Percentiles rank a stretch among this genome's conserved stretches.
Conservation (phyloP, 495 filamentous ascomycete species). For the Trichocladium uniseriatum region DNA sequence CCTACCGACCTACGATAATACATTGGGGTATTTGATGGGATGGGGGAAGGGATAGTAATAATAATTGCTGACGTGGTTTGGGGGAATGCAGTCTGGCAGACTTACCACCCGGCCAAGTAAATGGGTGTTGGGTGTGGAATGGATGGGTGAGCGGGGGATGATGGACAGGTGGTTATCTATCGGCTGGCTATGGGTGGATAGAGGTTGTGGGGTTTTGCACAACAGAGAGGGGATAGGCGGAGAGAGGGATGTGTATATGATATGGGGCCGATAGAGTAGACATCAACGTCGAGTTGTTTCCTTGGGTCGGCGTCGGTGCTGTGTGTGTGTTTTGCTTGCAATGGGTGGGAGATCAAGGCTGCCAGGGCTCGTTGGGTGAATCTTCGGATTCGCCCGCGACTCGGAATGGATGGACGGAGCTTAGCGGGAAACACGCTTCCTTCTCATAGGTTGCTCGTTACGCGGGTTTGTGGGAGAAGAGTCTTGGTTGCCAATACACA, state of each 20-base stretch:
- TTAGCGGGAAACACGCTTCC: too few relatives aligned
- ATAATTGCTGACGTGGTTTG: conserved; percentile 1
- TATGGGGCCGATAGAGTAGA: conserved; percentile 20
- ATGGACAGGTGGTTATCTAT: background rate
- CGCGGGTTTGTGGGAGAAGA: too few relatives aligned
- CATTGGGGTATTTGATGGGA: background rate
- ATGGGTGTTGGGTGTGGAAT: background rate
- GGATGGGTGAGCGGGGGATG: background rate
- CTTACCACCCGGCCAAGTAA: conserved; percentile 50
- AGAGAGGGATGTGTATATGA: conserved; percentile 21
- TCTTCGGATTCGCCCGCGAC: too few relatives aligned
- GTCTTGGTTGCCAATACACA: too few relatives aligned
- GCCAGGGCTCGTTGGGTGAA: too few relatives aligned
- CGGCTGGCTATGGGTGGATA: background rate
- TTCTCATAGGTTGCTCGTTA: too few relatives aligned
- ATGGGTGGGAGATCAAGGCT: too few relatives aligned
- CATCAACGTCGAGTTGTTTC: conserved; percentile 10
- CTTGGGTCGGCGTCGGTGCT: conserved; percentile 1
- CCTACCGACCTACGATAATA: too few relatives aligned
- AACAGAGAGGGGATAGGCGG: background rate
- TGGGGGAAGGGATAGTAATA: background rate
- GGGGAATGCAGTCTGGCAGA: conserved; percentile 66
- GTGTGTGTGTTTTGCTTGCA: background rate
- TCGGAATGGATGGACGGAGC: too few relatives aligned
- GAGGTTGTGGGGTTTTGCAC: background rate